Conservation (phyloP, 2,329 filamentous ascomycete species). For the Boeremia lycopersici region DNA sequence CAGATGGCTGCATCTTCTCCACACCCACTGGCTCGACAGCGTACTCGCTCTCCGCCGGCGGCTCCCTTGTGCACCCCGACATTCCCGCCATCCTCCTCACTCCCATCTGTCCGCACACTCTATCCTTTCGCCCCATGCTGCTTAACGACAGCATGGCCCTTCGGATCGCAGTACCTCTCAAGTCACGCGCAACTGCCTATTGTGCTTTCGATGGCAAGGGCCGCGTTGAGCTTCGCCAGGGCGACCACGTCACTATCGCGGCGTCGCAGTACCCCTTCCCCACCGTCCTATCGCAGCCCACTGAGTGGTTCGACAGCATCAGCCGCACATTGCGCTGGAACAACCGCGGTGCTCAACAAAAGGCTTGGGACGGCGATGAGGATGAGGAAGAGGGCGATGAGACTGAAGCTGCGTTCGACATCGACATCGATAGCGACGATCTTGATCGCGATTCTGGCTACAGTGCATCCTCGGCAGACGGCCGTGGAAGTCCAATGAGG, state of each 20-base stretch:
- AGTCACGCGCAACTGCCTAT: constrained; percentile 90
- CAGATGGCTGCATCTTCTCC: constrained; percentile 96
- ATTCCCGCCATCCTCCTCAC: constrained; percentile 96
- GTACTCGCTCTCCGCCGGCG: constrained; percentile 94
- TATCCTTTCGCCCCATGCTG: constrained; percentile 98
- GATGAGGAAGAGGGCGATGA: constrained; percentile 54
- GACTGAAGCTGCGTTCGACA: constrained; percentile 78
- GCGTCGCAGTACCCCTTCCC: constrained; percentile 97
- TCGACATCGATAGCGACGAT: constrained; percentile 76
- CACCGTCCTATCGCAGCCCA: constrained; percentile 85
- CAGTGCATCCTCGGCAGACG: constrained; percentile 44
- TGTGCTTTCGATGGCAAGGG: constrained; percentile 98
- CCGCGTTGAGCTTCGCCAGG: constrained; percentile 87
- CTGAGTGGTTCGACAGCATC: constrained; percentile 97
- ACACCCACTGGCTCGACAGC: constrained; percentile 91
- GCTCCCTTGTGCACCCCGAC: constrained; percentile 93
- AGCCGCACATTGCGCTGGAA: constrained; percentile 94
- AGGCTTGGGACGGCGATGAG: constrained; percentile 69
- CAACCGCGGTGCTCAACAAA: constrained; percentile 87
- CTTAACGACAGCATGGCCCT: constrained; percentile 93
- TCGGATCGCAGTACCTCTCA: constrained; percentile 82
- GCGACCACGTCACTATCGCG: constrained; percentile 94
- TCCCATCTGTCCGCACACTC: constrained; percentile 94
- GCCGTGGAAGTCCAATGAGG: constrained; percentile 41
- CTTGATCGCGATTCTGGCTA: constrained; percentile 52